These are phyloP conservation scores for Dissoconium aciculare DNA, from an alignment of 2,329 filamentous ascomycete genomes.

Conservation along the genomic window DNA sequence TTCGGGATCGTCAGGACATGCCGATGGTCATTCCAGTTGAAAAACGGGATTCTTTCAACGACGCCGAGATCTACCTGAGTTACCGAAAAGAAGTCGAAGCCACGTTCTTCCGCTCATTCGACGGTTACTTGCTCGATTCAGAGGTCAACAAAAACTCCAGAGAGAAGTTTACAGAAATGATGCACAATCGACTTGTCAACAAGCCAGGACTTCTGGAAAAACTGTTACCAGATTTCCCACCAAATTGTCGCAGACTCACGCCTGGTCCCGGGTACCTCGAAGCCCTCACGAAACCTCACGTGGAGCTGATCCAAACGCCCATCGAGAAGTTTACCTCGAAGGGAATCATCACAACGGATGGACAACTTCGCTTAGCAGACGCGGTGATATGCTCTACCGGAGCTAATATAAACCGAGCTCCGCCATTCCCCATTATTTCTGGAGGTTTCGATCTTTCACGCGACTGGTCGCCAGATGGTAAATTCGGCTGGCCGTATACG, in stretches of 20 bases:
- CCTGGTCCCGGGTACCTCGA: conserved; percentile 40
- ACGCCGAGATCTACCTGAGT: conserved; percentile 45
- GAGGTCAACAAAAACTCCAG: conserved; percentile 23
- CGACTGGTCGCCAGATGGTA: conserved; percentile 24
- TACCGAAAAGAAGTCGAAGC: conserved; percentile 31
- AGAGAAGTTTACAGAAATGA: conserved; percentile 25
- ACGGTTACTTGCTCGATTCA: conserved; percentile 26
- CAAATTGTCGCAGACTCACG: conserved; percentile 23
- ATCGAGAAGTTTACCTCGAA: conserved; percentile 26
- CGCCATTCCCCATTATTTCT: conserved; percentile 19
- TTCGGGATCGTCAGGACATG: conserved; percentile 36
- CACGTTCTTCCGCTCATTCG: conserved; percentile 44
- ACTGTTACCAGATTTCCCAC: conserved; percentile 2
- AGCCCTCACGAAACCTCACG: conserved; percentile 33
- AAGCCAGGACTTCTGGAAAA: conserved; percentile 27
- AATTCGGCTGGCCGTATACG: conserved; percentile 17
- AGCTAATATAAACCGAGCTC: conserved; percentile 23
- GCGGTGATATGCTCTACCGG: conserved; percentile 32
- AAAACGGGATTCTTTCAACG: conserved; percentile 41
- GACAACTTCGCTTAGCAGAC: conserved; percentile 25
- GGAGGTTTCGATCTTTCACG: conserved; percentile 15
- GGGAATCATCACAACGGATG: conserved; percentile 29
- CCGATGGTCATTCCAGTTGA: conserved; percentile 42
- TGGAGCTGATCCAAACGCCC: conserved; percentile 29
- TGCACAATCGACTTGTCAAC: conserved; percentile 25